Evolutionary conservation across 2,329 filamentous ascomycete species (phyloP).

Genomic region (Phaeosphaeriaceae sp.): DNA sequence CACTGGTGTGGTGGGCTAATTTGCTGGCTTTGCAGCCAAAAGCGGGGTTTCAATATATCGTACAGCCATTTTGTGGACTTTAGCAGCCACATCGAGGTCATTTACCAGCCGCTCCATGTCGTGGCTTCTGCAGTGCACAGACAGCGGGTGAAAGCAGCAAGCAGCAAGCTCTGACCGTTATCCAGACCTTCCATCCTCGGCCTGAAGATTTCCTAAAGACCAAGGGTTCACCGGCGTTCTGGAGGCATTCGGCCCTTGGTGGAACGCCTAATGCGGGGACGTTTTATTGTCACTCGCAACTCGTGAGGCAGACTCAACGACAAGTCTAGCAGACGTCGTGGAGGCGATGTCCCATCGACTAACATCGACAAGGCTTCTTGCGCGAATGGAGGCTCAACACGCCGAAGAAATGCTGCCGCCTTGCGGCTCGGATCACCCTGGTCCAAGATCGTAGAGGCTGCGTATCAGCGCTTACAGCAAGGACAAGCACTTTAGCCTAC

Average conservation of each 20-base stretch:
- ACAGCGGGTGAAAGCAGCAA: conserved; percentile 22
- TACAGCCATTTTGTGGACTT: conserved; percentile 42
- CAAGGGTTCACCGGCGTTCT: conserved; percentile 1
- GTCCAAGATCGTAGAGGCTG: conserved; percentile 24
- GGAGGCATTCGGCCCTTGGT: neutral
- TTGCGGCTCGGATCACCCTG: conserved; percentile 42
- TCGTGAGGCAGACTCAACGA: conserved; percentile 24
- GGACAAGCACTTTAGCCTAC: conserved; percentile 35
- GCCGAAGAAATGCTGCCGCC: conserved; percentile 26
- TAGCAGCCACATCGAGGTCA: conserved; percentile 21
- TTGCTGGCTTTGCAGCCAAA: conserved; percentile 38
- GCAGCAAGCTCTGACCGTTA: conserved; percentile 16
- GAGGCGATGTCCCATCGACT: conserved; percentile 27
- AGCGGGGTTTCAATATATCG: conserved; percentile 38
- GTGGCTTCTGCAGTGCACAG: conserved; percentile 33
- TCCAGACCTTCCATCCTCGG: conserved; percentile 25
- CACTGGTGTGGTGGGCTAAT: conserved; percentile 33
- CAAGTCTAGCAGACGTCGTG: conserved; percentile 16
- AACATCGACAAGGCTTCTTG: conserved; percentile 20
- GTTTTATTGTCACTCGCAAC: conserved; percentile 1
- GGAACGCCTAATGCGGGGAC: neutral
- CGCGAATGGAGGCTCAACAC: conserved; percentile 43
- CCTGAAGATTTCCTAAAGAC: conserved; percentile 20
- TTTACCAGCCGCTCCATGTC: conserved; percentile 33
- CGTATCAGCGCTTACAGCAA: conserved; percentile 40